These are phyloP conservation scores for Globisporangium ultimum DNA, from an alignment of 352 stramenopile species.

Conservation along the genomic window DNA sequence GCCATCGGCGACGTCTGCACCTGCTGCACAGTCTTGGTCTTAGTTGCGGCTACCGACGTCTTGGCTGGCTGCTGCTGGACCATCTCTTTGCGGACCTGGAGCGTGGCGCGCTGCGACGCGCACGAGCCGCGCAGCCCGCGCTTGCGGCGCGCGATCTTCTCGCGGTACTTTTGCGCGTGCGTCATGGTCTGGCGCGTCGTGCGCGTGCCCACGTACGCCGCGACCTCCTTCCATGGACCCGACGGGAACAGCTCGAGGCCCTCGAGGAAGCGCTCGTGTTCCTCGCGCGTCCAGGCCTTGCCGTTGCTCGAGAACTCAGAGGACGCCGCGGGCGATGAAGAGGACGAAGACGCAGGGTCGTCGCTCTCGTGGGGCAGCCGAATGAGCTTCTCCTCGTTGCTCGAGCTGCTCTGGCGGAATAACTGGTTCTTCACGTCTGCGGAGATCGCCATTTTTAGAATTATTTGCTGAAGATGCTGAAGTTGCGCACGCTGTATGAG, in stretches of 20 bases:
- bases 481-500: too few relatives aligned
- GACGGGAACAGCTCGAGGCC: constrained; percentile 75
- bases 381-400: constrained; percentile 15
- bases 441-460: constrained; percentile 12
- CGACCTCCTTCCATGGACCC: constrained; percentile 77
- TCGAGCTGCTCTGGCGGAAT: constrained; percentile 16
- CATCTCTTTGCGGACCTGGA: neutral
- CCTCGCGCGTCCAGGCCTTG: constrained; percentile 53
- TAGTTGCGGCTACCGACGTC: neutral
- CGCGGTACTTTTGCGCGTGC: constrained; percentile 82
- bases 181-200: constrained; percentile 79
- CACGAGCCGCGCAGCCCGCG: constrained; percentile 42
- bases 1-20: constrained; percentile 11
- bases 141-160: constrained; percentile 74
- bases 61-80: neutral
- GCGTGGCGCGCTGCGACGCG: neutral
- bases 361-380: constrained; percentile 11
- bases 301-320: constrained; percentile 4
- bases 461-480: neutral
- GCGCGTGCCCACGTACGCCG: constrained; percentile 58
- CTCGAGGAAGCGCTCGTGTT: constrained; percentile 71
- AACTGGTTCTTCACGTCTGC: constrained; percentile 16
- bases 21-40: constrained; percentile 2
- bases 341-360: neutral
- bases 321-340: neutral